Conservation (phyloP, 169 alveolate genomes). For the Toxoplasma gondii region DNA sequence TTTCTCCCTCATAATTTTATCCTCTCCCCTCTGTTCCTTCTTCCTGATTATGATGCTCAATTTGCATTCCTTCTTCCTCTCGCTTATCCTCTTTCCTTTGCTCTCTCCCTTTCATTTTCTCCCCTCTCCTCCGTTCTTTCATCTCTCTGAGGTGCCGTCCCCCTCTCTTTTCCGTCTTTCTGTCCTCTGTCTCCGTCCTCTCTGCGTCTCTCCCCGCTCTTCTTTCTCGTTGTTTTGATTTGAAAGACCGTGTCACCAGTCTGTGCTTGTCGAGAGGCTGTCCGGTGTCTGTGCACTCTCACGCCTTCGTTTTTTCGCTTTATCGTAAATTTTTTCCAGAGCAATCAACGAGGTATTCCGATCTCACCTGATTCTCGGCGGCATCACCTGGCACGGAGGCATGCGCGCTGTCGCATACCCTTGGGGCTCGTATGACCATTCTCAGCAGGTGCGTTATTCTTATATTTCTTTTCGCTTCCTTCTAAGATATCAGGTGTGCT, state of each 20-base stretch:
- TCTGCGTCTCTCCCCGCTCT: too few relatives aligned
- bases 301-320: too few relatives aligned
- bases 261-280: too few relatives aligned
- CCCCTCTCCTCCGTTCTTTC: background rate
- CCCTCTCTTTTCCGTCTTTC: too few relatives aligned
- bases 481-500: background rate
- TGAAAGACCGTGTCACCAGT: too few relatives aligned
- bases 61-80: background rate
- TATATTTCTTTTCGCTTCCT: too few relatives aligned
- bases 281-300: too few relatives aligned
- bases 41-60: background rate
- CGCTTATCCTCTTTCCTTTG: background rate
- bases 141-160: too few relatives aligned
- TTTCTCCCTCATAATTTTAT: too few relatives aligned
- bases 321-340: constrained; percentile 74
- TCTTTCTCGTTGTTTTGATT: too few relatives aligned
- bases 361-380: constrained; percentile 66
- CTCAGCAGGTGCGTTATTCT: constrained; percentile 38
- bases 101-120: background rate
- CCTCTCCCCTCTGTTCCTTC: background rate
- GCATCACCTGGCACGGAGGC: constrained; percentile 90
- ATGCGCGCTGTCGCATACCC: constrained; percentile 79
- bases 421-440: constrained; percentile 83
- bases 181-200: too few relatives aligned
- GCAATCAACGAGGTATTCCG: constrained; percentile 72